Evolutionary conservation across 1,284 basidiomycete genomes (phyloP).

Genomic region (Ustanciosporium gigantosporum): DNA sequence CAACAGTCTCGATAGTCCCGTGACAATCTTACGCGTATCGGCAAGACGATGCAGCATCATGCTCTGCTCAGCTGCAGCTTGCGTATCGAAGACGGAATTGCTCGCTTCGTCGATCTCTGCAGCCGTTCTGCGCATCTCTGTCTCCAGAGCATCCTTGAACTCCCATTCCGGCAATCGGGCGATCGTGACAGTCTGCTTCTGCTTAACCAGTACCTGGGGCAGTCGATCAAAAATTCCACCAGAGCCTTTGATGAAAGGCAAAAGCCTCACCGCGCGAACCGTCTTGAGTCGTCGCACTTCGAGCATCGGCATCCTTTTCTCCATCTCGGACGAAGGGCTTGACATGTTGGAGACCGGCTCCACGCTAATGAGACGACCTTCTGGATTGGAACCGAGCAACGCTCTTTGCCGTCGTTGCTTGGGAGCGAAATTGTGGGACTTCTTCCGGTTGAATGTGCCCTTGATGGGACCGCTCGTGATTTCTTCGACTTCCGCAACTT

Average conservation of each 20-base stretch:
- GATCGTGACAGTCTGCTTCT: constrained; percentile 37
- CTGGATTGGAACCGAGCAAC: constrained; percentile 25
- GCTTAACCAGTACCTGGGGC: constrained; percentile 22
- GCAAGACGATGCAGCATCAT: constrained; percentile 74
- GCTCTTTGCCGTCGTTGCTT: constrained; percentile 36
- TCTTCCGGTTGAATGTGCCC: constrained; percentile 6
- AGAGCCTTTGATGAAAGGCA: constrained; percentile 13
- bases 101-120: constrained; percentile 39
- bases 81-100: constrained; percentile 42
- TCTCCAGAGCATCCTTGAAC: constrained; percentile 33
- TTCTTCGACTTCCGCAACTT: constrained; percentile 63
- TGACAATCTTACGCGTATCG: constrained; percentile 77
- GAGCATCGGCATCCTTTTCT: constrained; percentile 34
- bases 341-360: constrained; percentile 17
- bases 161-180: constrained; percentile 32
- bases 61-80: constrained; percentile 54
- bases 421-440: constrained; percentile 27
- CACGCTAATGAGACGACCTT: constrained; percentile 35
- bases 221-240: constrained; percentile 13
- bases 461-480: constrained; percentile 21
- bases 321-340: constrained; percentile 11
- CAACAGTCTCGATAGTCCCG: constrained; percentile 76
- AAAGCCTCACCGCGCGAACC: constrained; percentile 7
- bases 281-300: constrained; percentile 39
- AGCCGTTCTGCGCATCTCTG: constrained; percentile 39